These are phyloP conservation scores for Triticum monococcum DNA, from an alignment of 176 grass and related monocot genomes.

Conservation along the genomic window DNA sequence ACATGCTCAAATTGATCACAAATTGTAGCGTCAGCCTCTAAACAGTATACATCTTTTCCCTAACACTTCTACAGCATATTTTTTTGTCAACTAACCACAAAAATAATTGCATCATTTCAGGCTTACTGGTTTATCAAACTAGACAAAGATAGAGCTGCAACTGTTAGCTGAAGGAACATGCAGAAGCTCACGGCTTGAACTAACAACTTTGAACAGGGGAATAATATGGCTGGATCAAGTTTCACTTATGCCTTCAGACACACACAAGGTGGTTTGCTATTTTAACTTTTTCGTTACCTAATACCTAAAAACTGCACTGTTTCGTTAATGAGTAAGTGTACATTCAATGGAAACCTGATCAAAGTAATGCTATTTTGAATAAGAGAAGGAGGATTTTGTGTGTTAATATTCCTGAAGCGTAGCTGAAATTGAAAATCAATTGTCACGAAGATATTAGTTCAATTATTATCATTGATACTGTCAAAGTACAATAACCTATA, in stretches of 20 bases:
- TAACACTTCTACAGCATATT: neutral
- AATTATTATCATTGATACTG: neutral
- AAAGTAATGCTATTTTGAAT: neutral
- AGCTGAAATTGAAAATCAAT: neutral
- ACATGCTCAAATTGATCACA: conserved; percentile 5
- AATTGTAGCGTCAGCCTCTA: neutral
- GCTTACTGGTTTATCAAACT: neutral
- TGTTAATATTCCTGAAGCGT: neutral
- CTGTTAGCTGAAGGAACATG: conserved; percentile 32
- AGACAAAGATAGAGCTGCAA: conserved; percentile 31
- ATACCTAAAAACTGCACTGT: neutral
- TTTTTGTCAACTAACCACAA: neutral
- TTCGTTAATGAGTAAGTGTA: neutral
- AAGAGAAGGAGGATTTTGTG: neutral
- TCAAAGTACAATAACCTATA: neutral
- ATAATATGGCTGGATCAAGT: conserved; percentile 47
- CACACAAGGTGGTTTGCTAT: conserved; percentile 25
- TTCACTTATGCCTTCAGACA: conserved; percentile 45
- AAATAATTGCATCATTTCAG: neutral
- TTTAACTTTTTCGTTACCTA: neutral
- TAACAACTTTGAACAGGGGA: conserved; percentile 33
- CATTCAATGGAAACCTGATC: neutral
- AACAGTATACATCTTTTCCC: neutral
- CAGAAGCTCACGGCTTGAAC: conserved; percentile 36
- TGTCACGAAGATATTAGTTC: neutral